Evolutionary conservation across 768 basidiomycete species (phyloP).

Genomic region (Lactarius deliciosus): DNA sequence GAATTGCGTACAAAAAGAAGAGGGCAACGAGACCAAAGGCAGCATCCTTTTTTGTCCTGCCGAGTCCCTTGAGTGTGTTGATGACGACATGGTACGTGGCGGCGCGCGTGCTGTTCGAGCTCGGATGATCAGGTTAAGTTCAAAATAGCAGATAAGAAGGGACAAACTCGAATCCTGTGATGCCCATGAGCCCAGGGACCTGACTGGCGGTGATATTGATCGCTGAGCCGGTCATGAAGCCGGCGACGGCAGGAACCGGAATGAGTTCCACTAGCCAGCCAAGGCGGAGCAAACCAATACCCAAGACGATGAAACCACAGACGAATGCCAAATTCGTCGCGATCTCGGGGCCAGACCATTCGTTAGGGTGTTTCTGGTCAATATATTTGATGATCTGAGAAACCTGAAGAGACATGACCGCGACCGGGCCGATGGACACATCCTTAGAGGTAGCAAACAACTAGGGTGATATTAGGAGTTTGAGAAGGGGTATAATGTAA

Average conservation of each 20-base stretch:
- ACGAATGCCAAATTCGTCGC: conserved; percentile 84
- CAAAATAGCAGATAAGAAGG: background rate
- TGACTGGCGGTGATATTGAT: conserved; percentile 88
- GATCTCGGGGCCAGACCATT: conserved; percentile 70
- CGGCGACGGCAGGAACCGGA: conserved; percentile 78
- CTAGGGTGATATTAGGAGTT: conserved; percentile 38
- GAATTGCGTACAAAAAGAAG: conserved; percentile 65
- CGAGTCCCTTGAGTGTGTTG: conserved; percentile 85
- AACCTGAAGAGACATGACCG: conserved; percentile 93
- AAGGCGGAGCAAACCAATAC: conserved; percentile 81
- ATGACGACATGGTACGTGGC: conserved; percentile 87
- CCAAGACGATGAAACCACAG: conserved; percentile 88
- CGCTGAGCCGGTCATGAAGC: conserved; percentile 98
- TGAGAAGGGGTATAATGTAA: background rate
- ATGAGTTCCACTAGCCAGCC: conserved; percentile 98
- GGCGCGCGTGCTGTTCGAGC: conserved; percentile 66
- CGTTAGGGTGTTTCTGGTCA: conserved; percentile 48
- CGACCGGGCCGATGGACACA: conserved; percentile 98
- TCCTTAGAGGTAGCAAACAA: conserved; percentile 98
- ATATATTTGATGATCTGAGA: conserved; percentile 77
- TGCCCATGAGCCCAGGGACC: conserved; percentile 87
- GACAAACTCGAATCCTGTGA: conserved; percentile 76
- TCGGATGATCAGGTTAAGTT: conserved; percentile 15
- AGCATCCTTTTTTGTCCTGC: conserved; percentile 71
- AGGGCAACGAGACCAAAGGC: conserved; percentile 86